Evolutionary conservation across 2,329 filamentous ascomycete species (phyloP).

Genomic region (Pseudopyricularia javanii): DNA sequence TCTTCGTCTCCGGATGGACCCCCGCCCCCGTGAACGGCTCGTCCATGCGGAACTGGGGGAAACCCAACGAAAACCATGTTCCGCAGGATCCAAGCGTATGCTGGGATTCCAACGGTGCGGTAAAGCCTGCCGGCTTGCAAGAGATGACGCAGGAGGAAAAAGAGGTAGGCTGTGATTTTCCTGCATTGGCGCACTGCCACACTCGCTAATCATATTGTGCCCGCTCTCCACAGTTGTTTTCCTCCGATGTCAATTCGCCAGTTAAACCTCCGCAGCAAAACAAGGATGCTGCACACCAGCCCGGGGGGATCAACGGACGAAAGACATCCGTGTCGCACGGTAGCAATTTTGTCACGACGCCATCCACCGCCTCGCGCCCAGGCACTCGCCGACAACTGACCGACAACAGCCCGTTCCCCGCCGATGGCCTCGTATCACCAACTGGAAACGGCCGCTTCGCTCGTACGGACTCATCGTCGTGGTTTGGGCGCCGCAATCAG

Average conservation of each 20-base stretch:
- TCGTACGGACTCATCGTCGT: constrained; percentile 48
- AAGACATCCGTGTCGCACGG: constrained; percentile 75
- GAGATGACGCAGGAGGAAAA: constrained; percentile 55
- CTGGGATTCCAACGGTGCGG: constrained; percentile 66
- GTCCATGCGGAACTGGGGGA: constrained; percentile 59
- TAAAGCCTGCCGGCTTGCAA: constrained; percentile 59
- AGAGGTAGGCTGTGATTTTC: constrained; percentile 29
- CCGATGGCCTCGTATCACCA: constrained; percentile 45
- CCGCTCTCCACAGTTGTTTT: constrained; percentile 50
- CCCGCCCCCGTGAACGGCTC: constrained; percentile 58
- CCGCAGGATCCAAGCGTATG: constrained; percentile 80
- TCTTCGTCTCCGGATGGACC: constrained; percentile 71
- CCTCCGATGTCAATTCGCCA: constrained; percentile 82
- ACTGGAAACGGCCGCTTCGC: constrained; percentile 44
- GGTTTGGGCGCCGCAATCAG: constrained; percentile 40
- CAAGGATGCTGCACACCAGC: constrained; percentile 44
- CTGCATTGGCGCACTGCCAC: neutral
- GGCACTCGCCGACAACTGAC: constrained; percentile 75
- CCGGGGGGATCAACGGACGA: constrained; percentile 51
- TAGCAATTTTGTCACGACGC: constrained; percentile 55
- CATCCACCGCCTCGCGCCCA: constrained; percentile 58
- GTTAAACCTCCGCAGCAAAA: constrained; percentile 77
- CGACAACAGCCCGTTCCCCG: constrained; percentile 52
- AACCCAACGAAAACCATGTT: constrained; percentile 59
- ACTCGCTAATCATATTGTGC: constrained; percentile 9